These are phyloP conservation scores for Nicotiana attenuata DNA, from an alignment of 257 asterid genomes.

Conservation along the genomic window DNA sequence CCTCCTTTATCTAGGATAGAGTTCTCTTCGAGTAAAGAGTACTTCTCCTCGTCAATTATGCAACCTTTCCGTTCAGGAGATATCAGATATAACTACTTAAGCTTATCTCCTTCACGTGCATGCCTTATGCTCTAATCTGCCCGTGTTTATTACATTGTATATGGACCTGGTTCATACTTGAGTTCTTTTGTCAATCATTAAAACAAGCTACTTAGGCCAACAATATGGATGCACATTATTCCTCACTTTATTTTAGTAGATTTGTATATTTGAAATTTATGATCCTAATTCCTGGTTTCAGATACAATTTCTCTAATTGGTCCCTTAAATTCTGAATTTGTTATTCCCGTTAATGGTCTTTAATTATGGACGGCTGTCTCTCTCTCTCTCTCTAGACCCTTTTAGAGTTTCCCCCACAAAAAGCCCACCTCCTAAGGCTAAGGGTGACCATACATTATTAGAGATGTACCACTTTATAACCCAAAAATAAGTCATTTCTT, in stretches of 20 bases:
- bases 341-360: slow-evolving; percentile 1
- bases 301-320: neutral
- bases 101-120: too few relatives aligned
- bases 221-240: neutral
- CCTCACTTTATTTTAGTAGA: neutral
- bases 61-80: too few relatives aligned
- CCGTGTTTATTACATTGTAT: too few relatives aligned
- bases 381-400: neutral
- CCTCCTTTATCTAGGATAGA: too few relatives aligned
- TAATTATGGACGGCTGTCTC: neutral
- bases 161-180: too few relatives aligned
- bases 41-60: too few relatives aligned
- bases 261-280: neutral
- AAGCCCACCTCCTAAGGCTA: neutral
- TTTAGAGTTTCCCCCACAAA: neutral
- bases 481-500: neutral
- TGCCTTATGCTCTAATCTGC: too few relatives aligned
- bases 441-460: neutral
- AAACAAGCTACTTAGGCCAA: too few relatives aligned
- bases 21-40: too few relatives aligned
- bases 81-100: too few relatives aligned
- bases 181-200: too few relatives aligned
- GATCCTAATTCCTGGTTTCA: neutral
- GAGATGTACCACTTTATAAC: neutral
- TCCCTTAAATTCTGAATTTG: neutral